These are phyloP conservation scores for Maudiozyma turicensis DNA, from an alignment of 805 yeast genomes.

Conservation along the genomic window DNA sequence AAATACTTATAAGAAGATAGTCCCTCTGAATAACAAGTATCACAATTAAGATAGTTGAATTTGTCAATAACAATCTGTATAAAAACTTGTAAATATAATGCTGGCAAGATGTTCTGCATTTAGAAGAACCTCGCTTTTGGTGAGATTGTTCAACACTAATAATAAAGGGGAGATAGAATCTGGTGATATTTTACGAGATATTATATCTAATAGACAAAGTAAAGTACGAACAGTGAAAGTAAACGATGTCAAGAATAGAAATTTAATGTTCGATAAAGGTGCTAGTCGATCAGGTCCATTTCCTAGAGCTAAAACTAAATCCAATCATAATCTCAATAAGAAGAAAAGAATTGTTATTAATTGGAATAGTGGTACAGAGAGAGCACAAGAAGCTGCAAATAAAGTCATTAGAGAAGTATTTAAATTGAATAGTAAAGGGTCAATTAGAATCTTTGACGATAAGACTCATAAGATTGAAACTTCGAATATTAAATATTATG, in stretches of 20 bases:
- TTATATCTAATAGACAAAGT: background rate
- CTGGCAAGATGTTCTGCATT: no score
- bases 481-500: constrained; percentile 17
- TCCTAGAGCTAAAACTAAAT: background rate
- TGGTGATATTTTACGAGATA: background rate
- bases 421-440: constrained; percentile 18
- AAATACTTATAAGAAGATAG: no score
- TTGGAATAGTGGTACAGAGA: constrained; percentile 26
- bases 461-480: constrained; percentile 13
- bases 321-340: background rate
- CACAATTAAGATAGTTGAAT: no score
- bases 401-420: constrained; percentile 13
- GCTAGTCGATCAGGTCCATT: background rate
- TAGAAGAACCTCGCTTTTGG: no score
- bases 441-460: constrained; percentile 16
- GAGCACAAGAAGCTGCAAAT: constrained; percentile 24
- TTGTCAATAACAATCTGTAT: no score
- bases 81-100: no score
- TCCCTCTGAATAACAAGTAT: no score
- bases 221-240: background rate
- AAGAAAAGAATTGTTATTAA: constrained; percentile 9
- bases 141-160: background rate
- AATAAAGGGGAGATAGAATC: background rate
- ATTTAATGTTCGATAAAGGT: background rate
- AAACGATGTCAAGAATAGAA: background rate